Evolutionary conservation across 164 flowering plant genomes (phyloP), one percentile per base, ranked within the genome.

Genomic region (Protea cynaroides): DNA sequence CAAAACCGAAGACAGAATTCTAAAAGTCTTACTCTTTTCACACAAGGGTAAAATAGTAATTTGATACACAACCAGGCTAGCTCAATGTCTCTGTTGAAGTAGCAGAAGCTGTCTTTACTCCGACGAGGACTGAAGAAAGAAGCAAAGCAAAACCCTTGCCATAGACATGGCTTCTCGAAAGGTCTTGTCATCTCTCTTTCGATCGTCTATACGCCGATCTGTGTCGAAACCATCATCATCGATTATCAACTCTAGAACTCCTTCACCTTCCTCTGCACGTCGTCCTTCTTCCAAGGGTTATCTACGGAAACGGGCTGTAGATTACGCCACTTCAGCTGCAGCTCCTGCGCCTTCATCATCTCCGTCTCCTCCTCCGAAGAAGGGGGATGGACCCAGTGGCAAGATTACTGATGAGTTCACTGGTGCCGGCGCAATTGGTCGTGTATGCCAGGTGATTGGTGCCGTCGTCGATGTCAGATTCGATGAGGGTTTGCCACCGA

Each of bases 371-470:
- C 44, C 63, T 17, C 64, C 63, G 56, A 24, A 58, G 25, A 59
- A 55, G 46, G 47, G 43, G 0, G 43, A 15, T 14, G 72, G 71
- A 0, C 60, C 66, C 15, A 34, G 37, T 22, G 80, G 80, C 8
- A 74, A 77, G 76, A 77, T 79, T 65, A 77, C 76, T 0, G 80
- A 79, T 54, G 82, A 79, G 73, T 79, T 79, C 69, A 79, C 80
- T 2, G 78, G 82, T 8, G 72, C 72, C 10, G 77, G 80, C 17
- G 37, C 80, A 40, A 65, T 77, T 38, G 80, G 80, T 0, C n/a
- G 51, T 0, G 82, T 74, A 1, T 79, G 76, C 56, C 78, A 79
- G 64, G 80, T 79, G 44, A 79, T 79, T 25, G 79, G 81, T 44
- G 83, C 78, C 21, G 81, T 78, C 18, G 81, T 80, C 23, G 81